Evolutionary conservation across 2,329 filamentous ascomycete species (phyloP), one percentile per base, ranked within the genome.

Genomic region (Nectriaceae sp.): DNA sequence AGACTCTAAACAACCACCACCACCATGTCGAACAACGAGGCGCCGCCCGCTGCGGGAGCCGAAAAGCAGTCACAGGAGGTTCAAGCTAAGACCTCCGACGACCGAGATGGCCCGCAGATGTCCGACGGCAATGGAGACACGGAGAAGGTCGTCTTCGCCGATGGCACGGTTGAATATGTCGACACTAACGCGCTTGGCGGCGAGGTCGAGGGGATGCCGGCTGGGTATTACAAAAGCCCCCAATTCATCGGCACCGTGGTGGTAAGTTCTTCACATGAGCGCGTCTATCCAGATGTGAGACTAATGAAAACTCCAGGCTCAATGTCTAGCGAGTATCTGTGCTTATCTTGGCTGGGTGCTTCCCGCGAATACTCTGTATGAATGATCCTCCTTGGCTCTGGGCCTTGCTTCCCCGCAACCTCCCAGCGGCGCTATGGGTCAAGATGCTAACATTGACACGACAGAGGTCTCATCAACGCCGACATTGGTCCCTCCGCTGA

Each of bases 111-210:
- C 33, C 33, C 33, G 6, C 10, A 37, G 33, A 6, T 11, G 11
- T 42, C 46, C 11, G 31, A 42, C 4, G 21, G 40, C 15, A 35
- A 40, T 10, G 18, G 53, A 22, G 49, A 58, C 11, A 59, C 63
- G n/a, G 60, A 62, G 38, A 66, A 65, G 49, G 60, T 67, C 13
- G 55, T 63, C 29, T 63, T 73, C 47, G 65, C 69, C 11, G 73
- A 75, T 52, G 73, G 72, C 20, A 67, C 67, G 11, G 57, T 75
- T 42, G 70, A 75, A 59, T 66, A 70, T 42, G 63, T 75, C 49
- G 72, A 74, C 50, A 55, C 65, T 3, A 63, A 71, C 24, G 72
- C 71, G 36, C 59, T 75, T n/a, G 74, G 73, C 5, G 73, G 73
- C 8, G 68, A 71, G 3, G 47, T 69, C 4, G 64, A 67, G 5